These are phyloP conservation scores for Alternaria angustiovoidea DNA, from an alignment of 2,329 filamentous ascomycete species.

Conservation along the genomic window DNA sequence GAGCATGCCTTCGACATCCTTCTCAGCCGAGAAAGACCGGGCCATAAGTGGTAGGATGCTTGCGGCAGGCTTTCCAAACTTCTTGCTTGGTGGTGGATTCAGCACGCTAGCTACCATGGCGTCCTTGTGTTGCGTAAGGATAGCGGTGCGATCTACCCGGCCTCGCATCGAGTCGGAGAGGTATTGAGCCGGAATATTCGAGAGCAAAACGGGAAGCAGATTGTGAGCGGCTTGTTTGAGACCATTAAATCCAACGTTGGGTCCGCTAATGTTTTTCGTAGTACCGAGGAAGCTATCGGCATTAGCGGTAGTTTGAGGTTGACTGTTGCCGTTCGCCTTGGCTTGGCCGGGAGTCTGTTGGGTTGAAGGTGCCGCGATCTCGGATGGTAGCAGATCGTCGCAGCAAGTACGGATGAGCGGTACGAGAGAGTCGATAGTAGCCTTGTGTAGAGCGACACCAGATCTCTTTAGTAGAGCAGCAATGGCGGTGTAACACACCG, in stretches of 20 bases:
- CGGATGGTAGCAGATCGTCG: slow-evolving; percentile 70
- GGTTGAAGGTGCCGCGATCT: slow-evolving; percentile 47
- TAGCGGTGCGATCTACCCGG: slow-evolving; percentile 81
- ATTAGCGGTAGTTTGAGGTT: slow-evolving; percentile 61
- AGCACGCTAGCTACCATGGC: slow-evolving; percentile 84
- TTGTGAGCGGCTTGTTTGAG: slow-evolving; percentile 65
- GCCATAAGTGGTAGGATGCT: slow-evolving; percentile 84
- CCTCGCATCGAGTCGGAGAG: slow-evolving; percentile 76
- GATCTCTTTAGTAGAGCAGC: slow-evolving; percentile 65
- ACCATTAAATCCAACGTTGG: slow-evolving; percentile 49
- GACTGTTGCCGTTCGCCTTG: slow-evolving; percentile 51
- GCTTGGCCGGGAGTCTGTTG: slow-evolving; percentile 50
- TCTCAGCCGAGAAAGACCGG: slow-evolving; percentile 68
- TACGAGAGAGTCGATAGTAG: slow-evolving; percentile 69
- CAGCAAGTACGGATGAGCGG: slow-evolving; percentile 74
- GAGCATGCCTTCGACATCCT: slow-evolving; percentile 76
- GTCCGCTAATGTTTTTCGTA: slow-evolving; percentile 41
- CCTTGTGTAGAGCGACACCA: slow-evolving; percentile 72
- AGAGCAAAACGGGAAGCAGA: slow-evolving; percentile 71
- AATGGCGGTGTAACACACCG: slow-evolving; percentile 67
- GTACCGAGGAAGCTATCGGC: slow-evolving; percentile 74
- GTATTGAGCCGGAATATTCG: slow-evolving; percentile 69
- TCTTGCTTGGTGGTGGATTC: slow-evolving; percentile 73
- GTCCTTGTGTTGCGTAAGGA: slow-evolving; percentile 72
- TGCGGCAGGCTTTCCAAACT: slow-evolving; percentile 66